These are phyloP conservation scores for Pestalotiopsis sp. DNA, from an alignment of 2,329 filamentous ascomycete genomes.

Conservation along the genomic window DNA sequence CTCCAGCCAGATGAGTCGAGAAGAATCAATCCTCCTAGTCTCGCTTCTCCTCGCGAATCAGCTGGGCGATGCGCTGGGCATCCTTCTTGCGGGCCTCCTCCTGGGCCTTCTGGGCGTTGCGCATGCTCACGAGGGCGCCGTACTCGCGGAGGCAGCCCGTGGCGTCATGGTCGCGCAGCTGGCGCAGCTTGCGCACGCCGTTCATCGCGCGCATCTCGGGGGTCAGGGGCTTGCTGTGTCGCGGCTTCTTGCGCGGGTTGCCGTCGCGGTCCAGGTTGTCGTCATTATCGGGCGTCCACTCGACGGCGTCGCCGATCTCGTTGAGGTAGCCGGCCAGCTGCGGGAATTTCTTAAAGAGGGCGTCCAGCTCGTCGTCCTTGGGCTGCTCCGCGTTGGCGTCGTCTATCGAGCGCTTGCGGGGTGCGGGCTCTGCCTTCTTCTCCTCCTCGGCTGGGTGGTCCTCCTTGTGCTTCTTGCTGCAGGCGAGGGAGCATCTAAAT, in stretches of 20 bases:
- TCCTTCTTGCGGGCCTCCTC: constrained; percentile 48
- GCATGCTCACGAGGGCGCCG: constrained; percentile 57
- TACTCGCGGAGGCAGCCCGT: constrained; percentile 66
- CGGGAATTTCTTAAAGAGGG: constrained; percentile 31
- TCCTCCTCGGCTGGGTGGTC: constrained; percentile 40
- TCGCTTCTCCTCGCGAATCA: constrained; percentile 45
- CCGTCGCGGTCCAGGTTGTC: constrained; percentile 6
- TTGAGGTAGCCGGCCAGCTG: constrained; percentile 28
- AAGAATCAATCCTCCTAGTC: background rate
- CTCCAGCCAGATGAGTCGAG: background rate
- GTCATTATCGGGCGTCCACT: constrained; percentile 25
- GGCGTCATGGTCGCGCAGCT: constrained; percentile 53
- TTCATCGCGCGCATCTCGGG: constrained; percentile 59
- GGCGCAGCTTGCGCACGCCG: constrained; percentile 57
- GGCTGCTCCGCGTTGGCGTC: background rate
- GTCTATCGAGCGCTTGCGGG: background rate
- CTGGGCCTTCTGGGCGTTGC: constrained; percentile 30
- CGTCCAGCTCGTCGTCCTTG: constrained; percentile 15
- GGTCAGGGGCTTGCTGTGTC: constrained; percentile 49
- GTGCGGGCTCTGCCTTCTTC: background rate
- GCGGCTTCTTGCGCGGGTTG: constrained; percentile 36
- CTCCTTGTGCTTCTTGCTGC: constrained; percentile 52
- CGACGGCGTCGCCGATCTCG: constrained; percentile 32
- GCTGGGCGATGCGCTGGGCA: constrained; percentile 49
- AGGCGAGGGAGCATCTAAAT: constrained; percentile 60